Conservation (phyloP, 352 stramenopile genomes). For the Pseudoperonospora humuli region DNA sequence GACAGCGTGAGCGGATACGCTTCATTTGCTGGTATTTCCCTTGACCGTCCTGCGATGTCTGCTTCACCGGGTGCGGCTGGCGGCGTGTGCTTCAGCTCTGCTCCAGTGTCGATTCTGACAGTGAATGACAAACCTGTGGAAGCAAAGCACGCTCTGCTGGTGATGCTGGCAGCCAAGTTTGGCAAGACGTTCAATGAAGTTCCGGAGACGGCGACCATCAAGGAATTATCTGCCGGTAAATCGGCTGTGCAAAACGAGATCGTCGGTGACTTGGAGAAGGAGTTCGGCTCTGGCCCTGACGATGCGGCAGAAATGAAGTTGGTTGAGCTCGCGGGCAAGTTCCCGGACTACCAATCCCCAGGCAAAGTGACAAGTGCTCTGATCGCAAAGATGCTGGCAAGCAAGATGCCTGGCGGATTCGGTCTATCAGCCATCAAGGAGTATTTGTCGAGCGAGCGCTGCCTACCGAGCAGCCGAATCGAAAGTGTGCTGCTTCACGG, state of each 20-base stretch:
- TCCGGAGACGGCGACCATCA: conserved; percentile 55
- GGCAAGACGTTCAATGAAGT: conserved; percentile 66
- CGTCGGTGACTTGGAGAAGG: conserved; percentile 75
- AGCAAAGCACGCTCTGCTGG: conserved; percentile 65
- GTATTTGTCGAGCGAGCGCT: conserved; percentile 63
- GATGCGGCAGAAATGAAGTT: conserved; percentile 76
- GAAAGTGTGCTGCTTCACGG: conserved; percentile 76
- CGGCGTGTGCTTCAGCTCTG: conserved; percentile 30
- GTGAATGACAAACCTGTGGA: conserved; percentile 58
- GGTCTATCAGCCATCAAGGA: conserved; percentile 63
- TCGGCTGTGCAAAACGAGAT: conserved; percentile 87
- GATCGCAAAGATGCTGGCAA: conserved; percentile 71
- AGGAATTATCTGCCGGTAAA: conserved; percentile 73
- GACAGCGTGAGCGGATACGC: conserved; percentile 58
- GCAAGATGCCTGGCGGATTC: conserved; percentile 82
- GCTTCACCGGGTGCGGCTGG: conserved; percentile 23
- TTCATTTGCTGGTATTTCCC: conserved; percentile 61
- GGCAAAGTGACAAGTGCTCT: conserved; percentile 69
- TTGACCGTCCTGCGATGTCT: conserved; percentile 25
- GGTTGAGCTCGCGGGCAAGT: conserved; percentile 56
- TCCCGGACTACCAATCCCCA: conserved; percentile 53
- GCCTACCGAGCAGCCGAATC: conserved; percentile 56
- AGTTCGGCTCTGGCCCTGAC: conserved; percentile 75
- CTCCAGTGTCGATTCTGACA: conserved; percentile 40
- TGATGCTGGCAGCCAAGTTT: conserved; percentile 73